These are phyloP conservation scores for Acer yangbiense DNA, from an alignment of 345 rosid species.

Conservation along the genomic window DNA sequence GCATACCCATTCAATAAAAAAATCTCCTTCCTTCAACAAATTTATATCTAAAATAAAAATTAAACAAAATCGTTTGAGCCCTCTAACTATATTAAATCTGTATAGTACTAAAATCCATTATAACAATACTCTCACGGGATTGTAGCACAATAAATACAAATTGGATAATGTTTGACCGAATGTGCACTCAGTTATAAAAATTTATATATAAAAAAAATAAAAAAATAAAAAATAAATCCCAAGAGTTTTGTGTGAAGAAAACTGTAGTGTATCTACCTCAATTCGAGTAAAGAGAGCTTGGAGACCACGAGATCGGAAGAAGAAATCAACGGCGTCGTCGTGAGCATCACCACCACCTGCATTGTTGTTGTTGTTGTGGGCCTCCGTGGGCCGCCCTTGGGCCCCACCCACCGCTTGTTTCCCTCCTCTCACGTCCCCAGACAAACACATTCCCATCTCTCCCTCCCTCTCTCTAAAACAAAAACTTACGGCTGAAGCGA, in stretches of 20 bases:
- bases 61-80: too few species aligned
- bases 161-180: neutral
- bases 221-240: neutral
- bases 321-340: conserved; percentile 72
- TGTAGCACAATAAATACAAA: neutral
- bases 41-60: neutral
- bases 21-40: too few species aligned
- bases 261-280: conserved; percentile 50
- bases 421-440: conserved; percentile 62
- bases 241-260: neutral
- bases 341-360: conserved; percentile 22
- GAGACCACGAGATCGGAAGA: conserved; percentile 59
- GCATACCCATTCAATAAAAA: too few species aligned
- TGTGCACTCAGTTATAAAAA: neutral
- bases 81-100: too few species aligned
- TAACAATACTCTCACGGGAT: too few species aligned
- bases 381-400: conserved; percentile 30
- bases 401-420: conserved; percentile 73
- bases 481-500: too few species aligned
- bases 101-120: too few species aligned
- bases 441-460: conserved; percentile 64
- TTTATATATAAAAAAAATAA: neutral
- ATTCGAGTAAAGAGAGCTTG: conserved; percentile 56
- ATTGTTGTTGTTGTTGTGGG: conserved; percentile 9
- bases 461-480: conserved; percentile 2